Base-by-base conservation (phyloP, 371 early-diverging fungal genomes). In the Zancudomyces culisetae region DNA sequence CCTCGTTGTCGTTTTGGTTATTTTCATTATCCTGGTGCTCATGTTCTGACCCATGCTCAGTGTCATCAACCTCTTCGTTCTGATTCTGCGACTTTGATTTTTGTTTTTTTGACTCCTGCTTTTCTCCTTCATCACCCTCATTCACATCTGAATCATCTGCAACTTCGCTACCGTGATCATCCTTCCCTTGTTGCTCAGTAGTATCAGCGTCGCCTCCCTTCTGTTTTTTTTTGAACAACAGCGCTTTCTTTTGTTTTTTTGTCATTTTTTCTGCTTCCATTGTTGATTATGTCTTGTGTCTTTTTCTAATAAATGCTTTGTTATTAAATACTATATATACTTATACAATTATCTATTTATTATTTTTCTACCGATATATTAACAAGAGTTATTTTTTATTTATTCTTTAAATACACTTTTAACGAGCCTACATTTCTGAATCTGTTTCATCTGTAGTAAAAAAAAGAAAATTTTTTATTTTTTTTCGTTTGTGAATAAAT, bases 241-340 rank as follows among this genome's bases (percentile, higher is more conserved):
- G 57, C 0, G 81, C 71, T 64, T 81, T 81, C 53, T 72, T 63
- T 57, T 81, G 78, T 57, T 76, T 74, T 53, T 81, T 81, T 35
- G 78, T 71, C 52, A 77, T 63, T 55, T 80, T 49, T 10, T 6
- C 21, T 6, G 6, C 20, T 8, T 45, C 45, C 45, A 45, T 45
- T 45, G 45, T 45, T 20, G 6, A 22, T 6, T 20, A 10, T 20
- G 20, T 10, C 4, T 8, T 45, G 19, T 8, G 12, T 4, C 19
- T 8, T 8, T 10, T 10, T 10, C 4, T 10, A 10, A 45, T 45
- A 10, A 45, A 10, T 45, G 20, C 4, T 10, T 45, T 45, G 19
- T 10, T 10, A 26, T 10, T 10, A 22, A 10, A 45, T 10, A 20
- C 4, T 10, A 45, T 20, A 12, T 8, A 8, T 45, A 20, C 10